These are phyloP conservation scores for Aspergillus versicolor DNA, from an alignment of 2,329 filamentous ascomycete genomes.

Conservation along the genomic window DNA sequence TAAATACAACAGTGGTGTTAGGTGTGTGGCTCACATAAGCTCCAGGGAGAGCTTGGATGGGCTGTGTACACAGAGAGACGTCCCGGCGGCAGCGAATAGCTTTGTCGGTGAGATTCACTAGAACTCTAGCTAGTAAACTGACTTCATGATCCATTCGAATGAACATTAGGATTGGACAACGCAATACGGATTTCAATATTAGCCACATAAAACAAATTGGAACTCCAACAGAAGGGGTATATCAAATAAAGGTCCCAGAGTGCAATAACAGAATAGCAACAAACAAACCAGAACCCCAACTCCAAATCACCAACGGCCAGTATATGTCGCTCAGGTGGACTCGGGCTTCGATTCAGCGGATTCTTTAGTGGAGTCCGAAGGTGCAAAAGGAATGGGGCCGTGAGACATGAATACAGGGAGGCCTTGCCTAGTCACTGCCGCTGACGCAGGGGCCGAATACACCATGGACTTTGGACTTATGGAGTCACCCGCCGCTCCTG, in stretches of 20 bases:
- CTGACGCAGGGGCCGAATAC: slow-evolving; percentile 30
- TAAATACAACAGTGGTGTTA: no score
- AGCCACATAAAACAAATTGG: not conserved
- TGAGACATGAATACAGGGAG: slow-evolving; percentile 52
- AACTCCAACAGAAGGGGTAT: slow-evolving; percentile 16
- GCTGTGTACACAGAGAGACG: no score
- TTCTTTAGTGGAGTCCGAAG: slow-evolving; percentile 5
- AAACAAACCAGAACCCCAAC: not conserved
- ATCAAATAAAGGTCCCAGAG: slow-evolving; percentile 3
- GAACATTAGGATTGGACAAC: not conserved
- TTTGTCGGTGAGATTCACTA: no score
- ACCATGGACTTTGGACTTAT: slow-evolving; percentile 22
- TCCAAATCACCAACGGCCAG: not conserved
- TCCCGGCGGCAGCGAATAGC: no score
- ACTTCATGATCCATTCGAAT: no score
- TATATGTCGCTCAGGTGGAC: not conserved
- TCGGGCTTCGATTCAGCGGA: not conserved
- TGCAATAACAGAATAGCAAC: not conserved
- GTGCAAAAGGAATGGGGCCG: slow-evolving; percentile 44
- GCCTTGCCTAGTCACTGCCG: slow-evolving; percentile 39
- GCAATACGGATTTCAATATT: not conserved
- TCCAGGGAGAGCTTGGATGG: no score
- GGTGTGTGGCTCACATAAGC: no score
- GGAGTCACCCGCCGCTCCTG: slow-evolving; percentile 10
- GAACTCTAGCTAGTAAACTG: no score